Evolutionary conservation across 257 asterid genomes (phyloP), one percentile per base, ranked within the genome.

Genomic region (Haberlea rhodopensis): DNA sequence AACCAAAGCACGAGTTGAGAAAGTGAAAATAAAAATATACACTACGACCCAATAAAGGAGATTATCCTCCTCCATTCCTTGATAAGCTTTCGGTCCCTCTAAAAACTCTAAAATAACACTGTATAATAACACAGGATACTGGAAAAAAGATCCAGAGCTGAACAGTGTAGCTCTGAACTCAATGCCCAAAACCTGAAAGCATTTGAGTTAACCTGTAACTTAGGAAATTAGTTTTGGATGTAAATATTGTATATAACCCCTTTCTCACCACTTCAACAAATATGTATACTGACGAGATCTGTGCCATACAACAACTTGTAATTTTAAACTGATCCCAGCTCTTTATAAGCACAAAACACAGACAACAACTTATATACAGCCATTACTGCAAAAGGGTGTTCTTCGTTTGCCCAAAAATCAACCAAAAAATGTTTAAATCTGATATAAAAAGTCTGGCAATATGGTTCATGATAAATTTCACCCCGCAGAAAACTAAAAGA

Each of bases 261-360:
- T 25, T 15, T 25, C 22, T 62, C 13, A 21, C 59, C 40, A 49
- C 60, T 63, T 67, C 53, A 62, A 22, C 23, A 68, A 20, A 20
- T 60, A 62, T 45, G 27, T 10, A 31, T 43, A 55, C 5, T 22
- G 26, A 62, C 62, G 54, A 69, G 79, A 79, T 71, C 78, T 61
- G 53, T 43, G 58, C 26, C 21, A 23, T 31, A 22, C 49, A 51
- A 25, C 58, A 26, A 22, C 57, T 46, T 9, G 18, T 13, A 4
- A 53, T 15, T n/a, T 29, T 8, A 9, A 22, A 6, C 13, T 31
- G 23, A 28, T 16, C 10, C 54, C 26, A 16, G 28, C 48, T 26
- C 59, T 46, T 9, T n/a, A 26, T 27, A 19, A 15, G 40, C 16
- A 46, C 18, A 49, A 62, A 48, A 40, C 28, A 16, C 9, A 21